Conservation (phyloP, 139 green algal species). For the Picochlorum sp. region DNA sequence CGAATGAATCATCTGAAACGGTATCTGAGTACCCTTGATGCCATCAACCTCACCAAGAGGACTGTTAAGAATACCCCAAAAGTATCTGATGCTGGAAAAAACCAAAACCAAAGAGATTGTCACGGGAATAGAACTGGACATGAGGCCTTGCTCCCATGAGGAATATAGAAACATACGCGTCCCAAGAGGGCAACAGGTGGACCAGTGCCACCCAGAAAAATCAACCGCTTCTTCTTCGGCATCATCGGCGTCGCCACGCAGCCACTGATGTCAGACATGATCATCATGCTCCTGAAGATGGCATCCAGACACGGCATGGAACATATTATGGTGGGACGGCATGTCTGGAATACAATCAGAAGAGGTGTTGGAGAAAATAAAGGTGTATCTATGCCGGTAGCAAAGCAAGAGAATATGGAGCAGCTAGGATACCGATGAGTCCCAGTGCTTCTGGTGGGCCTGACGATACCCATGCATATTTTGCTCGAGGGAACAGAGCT, state of each 20-base stretch:
- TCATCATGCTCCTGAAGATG: too few species aligned
- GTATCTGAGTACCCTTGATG: neutral
- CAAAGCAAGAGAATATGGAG: too few species aligned
- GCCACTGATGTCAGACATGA: too few species aligned
- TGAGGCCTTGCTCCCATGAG: neutral
- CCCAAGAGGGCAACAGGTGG: neutral
- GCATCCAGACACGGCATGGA: constrained; percentile 2
- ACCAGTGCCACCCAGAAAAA: neutral
- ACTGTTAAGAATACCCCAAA: too few species aligned
- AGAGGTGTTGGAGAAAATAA: constrained; percentile 2
- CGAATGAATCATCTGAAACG: too few species aligned
- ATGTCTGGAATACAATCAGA: constrained; percentile 21
- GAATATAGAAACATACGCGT: neutral
- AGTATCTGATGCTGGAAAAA: too few species aligned
- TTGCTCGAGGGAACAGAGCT: neutral
- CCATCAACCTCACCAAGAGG: neutral
- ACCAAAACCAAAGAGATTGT: neutral
- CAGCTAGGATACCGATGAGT: neutral
- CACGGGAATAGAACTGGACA: neutral
- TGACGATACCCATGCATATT: neutral
- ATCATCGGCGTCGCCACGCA: too few species aligned
- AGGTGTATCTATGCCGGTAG: too few species aligned
- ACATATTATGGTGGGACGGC: constrained; percentile 27
- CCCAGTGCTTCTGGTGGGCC: neutral
- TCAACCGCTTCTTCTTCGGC: too few species aligned